Conservation (phyloP, 768 basidiomycete species). For the Leucosporidium creatinivorum region DNA sequence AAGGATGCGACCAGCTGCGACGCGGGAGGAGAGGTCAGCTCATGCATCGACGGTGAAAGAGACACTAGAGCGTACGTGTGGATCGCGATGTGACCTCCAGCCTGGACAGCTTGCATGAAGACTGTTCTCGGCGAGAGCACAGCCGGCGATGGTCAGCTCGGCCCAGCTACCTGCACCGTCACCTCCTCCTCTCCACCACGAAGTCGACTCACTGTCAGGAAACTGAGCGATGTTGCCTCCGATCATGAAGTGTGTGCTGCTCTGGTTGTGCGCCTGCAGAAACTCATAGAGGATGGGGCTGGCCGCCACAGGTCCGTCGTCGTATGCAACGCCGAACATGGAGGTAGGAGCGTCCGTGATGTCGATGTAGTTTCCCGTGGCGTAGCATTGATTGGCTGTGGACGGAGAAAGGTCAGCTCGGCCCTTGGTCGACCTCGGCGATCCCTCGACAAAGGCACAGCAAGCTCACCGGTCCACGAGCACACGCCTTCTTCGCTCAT, state of each 20-base stretch:
- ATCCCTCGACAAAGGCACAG: no score
- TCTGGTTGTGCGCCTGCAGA: slow-evolving; percentile 56
- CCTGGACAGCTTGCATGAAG: slow-evolving; percentile 53
- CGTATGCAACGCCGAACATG: slow-evolving; percentile 53
- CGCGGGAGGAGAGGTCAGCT: slow-evolving; percentile 24
- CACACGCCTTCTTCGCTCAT: no score
- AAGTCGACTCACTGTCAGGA: no score
- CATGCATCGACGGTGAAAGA: background rate
- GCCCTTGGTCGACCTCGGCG: background rate
- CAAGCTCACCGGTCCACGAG: no score
- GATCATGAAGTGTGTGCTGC: slow-evolving; percentile 78
- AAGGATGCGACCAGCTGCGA: slow-evolving; percentile 57
- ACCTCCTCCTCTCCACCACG: no score
- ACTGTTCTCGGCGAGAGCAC: slow-evolving; percentile 52
- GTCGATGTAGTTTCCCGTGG: background rate
- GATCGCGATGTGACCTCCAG: slow-evolving; percentile 41
- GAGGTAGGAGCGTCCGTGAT: background rate
- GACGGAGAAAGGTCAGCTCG: slow-evolving; percentile 39
- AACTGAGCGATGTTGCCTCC: slow-evolving; percentile 43
- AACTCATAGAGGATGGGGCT: slow-evolving; percentile 56
- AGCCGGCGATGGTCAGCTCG: slow-evolving; percentile 47
- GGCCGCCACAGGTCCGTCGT: slow-evolving; percentile 64
- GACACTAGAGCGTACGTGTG: slow-evolving; percentile 40
- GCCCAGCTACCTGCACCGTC: slow-evolving; percentile 21
- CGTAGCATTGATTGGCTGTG: slow-evolving; percentile 3